A percentile compares a stretch with the other conserved stretches of the same genome.
Evolutionary conservation across 768 basidiomycete species (phyloP).

Genomic region (Hydnomerulius pinastri): DNA sequence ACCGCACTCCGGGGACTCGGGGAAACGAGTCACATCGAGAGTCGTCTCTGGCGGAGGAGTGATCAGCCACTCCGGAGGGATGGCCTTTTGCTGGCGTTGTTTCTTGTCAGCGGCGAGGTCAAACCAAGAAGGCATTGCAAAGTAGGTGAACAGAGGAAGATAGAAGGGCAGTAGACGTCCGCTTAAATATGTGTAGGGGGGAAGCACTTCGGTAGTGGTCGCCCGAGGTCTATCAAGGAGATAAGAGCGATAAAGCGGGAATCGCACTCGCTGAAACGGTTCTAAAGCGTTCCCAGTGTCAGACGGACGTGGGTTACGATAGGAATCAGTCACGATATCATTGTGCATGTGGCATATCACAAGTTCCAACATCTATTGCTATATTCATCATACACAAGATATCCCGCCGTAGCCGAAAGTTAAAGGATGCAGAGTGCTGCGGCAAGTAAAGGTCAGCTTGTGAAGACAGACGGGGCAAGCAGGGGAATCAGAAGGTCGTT

Average conservation of each 20-base stretch:
- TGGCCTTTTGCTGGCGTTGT: slow-evolving; percentile 48
- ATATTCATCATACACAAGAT: neutral
- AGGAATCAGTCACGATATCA: neutral
- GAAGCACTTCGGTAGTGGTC: slow-evolving; percentile 2
- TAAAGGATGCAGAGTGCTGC: slow-evolving; percentile 8
- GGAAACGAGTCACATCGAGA: slow-evolving; percentile 56
- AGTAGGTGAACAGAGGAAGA: neutral
- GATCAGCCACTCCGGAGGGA: slow-evolving; percentile 69
- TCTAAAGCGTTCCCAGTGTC: neutral
- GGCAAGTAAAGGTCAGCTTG: slow-evolving; percentile 20
- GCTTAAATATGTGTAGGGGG: slow-evolving; percentile 10
- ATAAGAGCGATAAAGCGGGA: slow-evolving; percentile 5
- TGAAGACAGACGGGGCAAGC: neutral
- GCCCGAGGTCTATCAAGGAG: neutral
- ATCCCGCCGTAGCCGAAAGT: neutral
- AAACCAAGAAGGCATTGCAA: slow-evolving; percentile 43
- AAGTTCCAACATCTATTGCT: neutral
- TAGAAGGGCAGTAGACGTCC: neutral
- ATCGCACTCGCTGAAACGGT: neutral
- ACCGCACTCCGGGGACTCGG: slow-evolving; percentile 55
- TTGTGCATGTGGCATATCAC: slow-evolving; percentile 1
- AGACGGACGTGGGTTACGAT: neutral
- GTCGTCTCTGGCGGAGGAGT: slow-evolving; percentile 45
- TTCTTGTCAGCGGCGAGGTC: slow-evolving; percentile 57
- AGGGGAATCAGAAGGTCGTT: slow-evolving; percentile 54